These are phyloP conservation scores for Hysterium pulicare DNA, from an alignment of 2,329 filamentous ascomycete genomes.

Conservation along the genomic window DNA sequence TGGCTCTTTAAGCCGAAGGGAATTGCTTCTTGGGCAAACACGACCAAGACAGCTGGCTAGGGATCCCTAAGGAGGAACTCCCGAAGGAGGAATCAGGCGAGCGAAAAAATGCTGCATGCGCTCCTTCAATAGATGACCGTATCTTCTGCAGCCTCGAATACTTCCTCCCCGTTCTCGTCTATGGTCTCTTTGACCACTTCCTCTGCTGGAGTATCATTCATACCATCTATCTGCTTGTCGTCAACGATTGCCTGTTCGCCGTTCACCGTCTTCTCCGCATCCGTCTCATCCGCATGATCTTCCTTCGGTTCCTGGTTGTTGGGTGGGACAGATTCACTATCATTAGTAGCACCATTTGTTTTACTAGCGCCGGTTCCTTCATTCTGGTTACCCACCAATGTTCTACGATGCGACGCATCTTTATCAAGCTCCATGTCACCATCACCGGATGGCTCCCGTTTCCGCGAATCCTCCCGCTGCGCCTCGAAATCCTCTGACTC, in stretches of 20 bases:
- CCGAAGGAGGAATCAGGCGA: neutral
- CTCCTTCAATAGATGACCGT: conserved; percentile 76
- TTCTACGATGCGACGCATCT: conserved; percentile 13
- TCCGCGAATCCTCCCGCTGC: conserved; percentile 28
- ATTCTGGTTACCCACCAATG: conserved; percentile 19
- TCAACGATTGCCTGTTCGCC: conserved; percentile 13
- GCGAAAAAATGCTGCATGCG: neutral
- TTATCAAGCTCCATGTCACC: conserved; percentile 13
- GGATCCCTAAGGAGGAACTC: too few species aligned
- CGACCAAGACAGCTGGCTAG: too few species aligned
- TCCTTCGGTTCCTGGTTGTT: conserved; percentile 23
- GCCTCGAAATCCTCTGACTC: conserved; percentile 64
- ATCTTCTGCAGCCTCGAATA: conserved; percentile 83
- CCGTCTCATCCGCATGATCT: conserved; percentile 20
- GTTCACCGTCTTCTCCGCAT: conserved; percentile 18
- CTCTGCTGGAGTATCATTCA: conserved; percentile 28
- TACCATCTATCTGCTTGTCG: conserved; percentile 15
- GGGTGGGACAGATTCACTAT: conserved; percentile 14
- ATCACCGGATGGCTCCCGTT: conserved; percentile 13
- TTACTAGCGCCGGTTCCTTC: conserved; percentile 17
- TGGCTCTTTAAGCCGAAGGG: too few species aligned
- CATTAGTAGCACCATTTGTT: conserved; percentile 25
- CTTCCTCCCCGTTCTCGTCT: conserved; percentile 72
- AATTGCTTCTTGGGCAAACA: too few species aligned
- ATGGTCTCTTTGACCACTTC: conserved; percentile 44